Base-by-base conservation (phyloP, 345 rosid species). In the Noccaea caerulescens region DNA sequence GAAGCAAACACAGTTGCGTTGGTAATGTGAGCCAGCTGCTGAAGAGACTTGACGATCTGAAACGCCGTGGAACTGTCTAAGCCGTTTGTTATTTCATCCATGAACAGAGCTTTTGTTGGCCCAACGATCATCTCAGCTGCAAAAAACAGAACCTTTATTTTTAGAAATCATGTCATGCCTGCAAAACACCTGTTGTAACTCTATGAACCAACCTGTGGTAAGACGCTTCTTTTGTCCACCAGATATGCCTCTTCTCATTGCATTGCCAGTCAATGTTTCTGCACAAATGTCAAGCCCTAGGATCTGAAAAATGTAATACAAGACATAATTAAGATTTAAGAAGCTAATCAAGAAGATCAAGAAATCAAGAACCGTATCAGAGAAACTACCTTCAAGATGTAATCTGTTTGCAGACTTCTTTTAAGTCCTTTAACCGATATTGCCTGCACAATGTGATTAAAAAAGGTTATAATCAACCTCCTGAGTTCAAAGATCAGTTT, bases 221-320 rank as follows among this genome's bases (percentile, higher is more conserved):
- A 88, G 85, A 54, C 97, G 91, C 69, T 88, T 88, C 80, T 76
- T 86, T 75, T 91, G 91, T 10, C 95, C 92, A 13, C 97, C 97
- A 8, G 97, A 91, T 64, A 91, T 82, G 37, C 97, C 97, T 77
- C 95, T 78, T 27, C 81, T 10, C 92, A 91, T 87, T 45, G 80
- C 91, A 79, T 86, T 75, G 4, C 95, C 97, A 14, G 86, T 84
- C 80, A 90, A 51, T 5, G 84, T 88, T 59, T 90, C 96, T 20
- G 91, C 87, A 62, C 96, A 88, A 11, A 79, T 53, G 38, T 91
- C 92, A 69, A 87, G 78, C 51, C 97, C 95, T 20, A 91, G 71
- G 63, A 91, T 58, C 97, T 88, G 83, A 7, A 81, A 23, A 75
- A n/a, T 37, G 30, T 13, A 66, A 38, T 44, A 11, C 45, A 57